A percentile compares a stretch with the other conserved stretches of the same genome.
Evolutionary conservation across 106 monocot species (phyloP).

Genomic region (Acanthochlamys bracteata): DNA sequence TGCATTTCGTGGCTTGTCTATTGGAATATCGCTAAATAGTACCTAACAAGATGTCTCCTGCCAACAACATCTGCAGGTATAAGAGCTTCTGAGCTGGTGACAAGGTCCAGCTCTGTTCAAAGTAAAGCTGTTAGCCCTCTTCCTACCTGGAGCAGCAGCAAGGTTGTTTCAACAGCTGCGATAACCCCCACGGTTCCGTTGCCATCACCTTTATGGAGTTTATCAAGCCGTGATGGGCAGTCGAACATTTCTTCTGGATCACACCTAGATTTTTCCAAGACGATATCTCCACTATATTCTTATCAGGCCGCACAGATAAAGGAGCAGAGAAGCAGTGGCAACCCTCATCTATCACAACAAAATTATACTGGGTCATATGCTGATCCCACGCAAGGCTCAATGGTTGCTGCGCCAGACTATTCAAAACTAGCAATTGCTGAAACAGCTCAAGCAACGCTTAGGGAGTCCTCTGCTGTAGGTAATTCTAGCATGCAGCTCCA

Average conservation of each 20-base stretch:
- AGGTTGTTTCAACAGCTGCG: conserved; percentile 12
- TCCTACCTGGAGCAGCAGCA: conserved; percentile 26
- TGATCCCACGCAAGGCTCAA: conserved; percentile 27
- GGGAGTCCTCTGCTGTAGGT: conserved; percentile 26
- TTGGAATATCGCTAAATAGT: not conserved
- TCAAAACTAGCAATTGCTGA: conserved; percentile 28
- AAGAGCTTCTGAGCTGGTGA: conserved; percentile 22
- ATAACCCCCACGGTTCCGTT: conserved; percentile 27
- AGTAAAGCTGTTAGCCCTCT: conserved; percentile 27
- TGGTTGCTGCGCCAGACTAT: conserved; percentile 19
- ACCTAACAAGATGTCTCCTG: too few species aligned
- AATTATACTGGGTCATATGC: conserved; percentile 35
- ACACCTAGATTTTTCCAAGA: conserved; percentile 41
- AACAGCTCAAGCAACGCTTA: conserved; percentile 31
- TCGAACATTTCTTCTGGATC: conserved; percentile 37
- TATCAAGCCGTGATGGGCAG: conserved; percentile 25
- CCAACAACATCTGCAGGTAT: conserved; percentile 30
- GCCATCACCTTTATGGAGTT: conserved; percentile 40
- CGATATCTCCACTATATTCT: conserved; percentile 43
- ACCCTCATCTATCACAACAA: conserved; percentile 31
- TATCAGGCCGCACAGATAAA: conserved; percentile 45
- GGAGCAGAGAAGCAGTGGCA: conserved; percentile 25
- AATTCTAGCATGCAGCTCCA: conserved; percentile 25
- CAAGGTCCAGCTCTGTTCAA: conserved; percentile 31
- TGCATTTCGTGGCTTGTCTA: conserved; percentile 3